Evolutionary conservation across 2,329 filamentous ascomycete genomes (phyloP), one percentile per base, ranked within the genome.

Genomic region (Scopulariopsis brevicaulis): DNA sequence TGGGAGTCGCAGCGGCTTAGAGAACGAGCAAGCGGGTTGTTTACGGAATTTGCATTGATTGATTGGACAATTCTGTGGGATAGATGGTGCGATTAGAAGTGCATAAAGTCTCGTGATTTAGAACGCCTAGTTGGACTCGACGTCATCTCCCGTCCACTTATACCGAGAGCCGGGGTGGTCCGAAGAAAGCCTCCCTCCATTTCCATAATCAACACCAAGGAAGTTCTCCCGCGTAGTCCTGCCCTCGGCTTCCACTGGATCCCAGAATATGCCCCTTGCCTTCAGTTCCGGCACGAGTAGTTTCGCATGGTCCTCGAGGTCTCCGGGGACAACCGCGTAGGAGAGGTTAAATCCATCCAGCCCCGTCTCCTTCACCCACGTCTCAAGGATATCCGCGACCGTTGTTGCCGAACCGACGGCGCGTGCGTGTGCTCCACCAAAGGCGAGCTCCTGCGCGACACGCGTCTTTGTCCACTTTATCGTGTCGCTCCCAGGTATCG

Each of bases 221-320:
- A 76, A 66, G 58, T 75, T 76, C 65, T 76, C 74, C 3, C 74
- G 64, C 46, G 74, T 75, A 0, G 73, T 75, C 2, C 73, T 74
- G 0, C 71, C 68, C 3, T 73, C 69, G 0, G 75, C 72, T 1
- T 65, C 68, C 51, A 78, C 78, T 32, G 73, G 72, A 22, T 75
- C 73, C 73, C 50, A 51, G 22, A 58, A 82, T 4, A 85, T 63
- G 0, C 83, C 83, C 15, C 85, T 71, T 24, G 71, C 69, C 51
- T 74, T 75, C 28, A 89, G 68, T 61, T 87, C 86, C 0, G 86
- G 84, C 0, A 89, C 63, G 2, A 89, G 67, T 11, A 86, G 70
- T 10, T 85, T 78, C 35, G 85, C 79, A 1, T 89, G 77, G 61
- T 89, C 85, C 59, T 84, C 78, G 66, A 88, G 89, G 0, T 81